Evolutionary conservation across 1,139 yeast species (phyloP).

Genomic region (Yamadazyma spencermartinsiae): DNA sequence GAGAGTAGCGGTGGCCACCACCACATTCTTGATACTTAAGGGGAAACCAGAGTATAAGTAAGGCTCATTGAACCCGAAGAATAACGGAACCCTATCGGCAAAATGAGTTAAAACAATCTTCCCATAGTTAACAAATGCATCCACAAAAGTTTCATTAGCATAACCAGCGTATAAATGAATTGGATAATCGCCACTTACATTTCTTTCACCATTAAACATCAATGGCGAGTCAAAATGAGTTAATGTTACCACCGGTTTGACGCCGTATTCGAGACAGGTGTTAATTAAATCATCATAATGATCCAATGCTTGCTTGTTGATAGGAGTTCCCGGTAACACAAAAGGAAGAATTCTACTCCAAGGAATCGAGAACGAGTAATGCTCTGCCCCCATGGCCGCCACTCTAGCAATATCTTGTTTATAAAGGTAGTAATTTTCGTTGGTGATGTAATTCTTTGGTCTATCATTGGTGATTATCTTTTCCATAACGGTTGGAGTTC

Average conservation of each 20-base stretch:
- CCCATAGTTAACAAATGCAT: slow-evolving; percentile 33
- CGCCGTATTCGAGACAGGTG: slow-evolving; percentile 26
- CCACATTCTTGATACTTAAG: slow-evolving; percentile 26
- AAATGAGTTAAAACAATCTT: slow-evolving; percentile 29
- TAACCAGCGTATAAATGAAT: slow-evolving; percentile 24
- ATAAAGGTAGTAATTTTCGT: slow-evolving; percentile 33
- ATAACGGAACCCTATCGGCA: slow-evolving; percentile 32
- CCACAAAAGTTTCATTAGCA: slow-evolving; percentile 23
- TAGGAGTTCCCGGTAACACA: slow-evolving; percentile 28
- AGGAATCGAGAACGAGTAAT: slow-evolving; percentile 33
- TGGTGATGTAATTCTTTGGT: slow-evolving; percentile 26
- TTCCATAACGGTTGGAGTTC: slow-evolving; percentile 34
- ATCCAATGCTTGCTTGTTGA: slow-evolving; percentile 31
- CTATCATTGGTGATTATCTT: slow-evolving; percentile 10
- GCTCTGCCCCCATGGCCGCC: slow-evolving; percentile 33
- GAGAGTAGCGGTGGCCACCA: slow-evolving; percentile 29
- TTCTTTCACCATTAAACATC: slow-evolving; percentile 17
- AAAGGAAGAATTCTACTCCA: slow-evolving; percentile 37
- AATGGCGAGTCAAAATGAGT: slow-evolving; percentile 37
- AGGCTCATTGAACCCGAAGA: slow-evolving; percentile 38
- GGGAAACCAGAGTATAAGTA: slow-evolving; percentile 20
- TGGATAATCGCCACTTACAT: slow-evolving; percentile 5
- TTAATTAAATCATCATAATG: slow-evolving; percentile 36
- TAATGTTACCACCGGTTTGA: slow-evolving; percentile 33
- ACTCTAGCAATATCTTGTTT: slow-evolving; percentile 33